Evolutionary conservation across 2,329 filamentous ascomycete species (phyloP), one percentile per base, ranked within the genome.

Genomic region (Hypocrella siamensis): DNA sequence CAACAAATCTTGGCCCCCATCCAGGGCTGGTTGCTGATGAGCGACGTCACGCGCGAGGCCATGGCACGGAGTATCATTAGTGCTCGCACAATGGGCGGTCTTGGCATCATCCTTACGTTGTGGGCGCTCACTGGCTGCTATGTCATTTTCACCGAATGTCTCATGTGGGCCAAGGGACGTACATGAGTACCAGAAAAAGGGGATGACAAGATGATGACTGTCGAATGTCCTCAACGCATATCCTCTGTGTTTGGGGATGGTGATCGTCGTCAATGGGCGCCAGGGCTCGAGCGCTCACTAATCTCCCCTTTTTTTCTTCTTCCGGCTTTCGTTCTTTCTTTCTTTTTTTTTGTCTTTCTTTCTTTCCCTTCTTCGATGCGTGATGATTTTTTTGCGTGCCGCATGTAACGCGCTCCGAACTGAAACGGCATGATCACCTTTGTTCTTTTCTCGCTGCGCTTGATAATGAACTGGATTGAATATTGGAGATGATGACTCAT

Each of bases 41-140:
- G 48, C 34, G 44, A 55, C 30, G 52, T 50, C 10, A 31, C 62
- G 26, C 52, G 57, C 16, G 51, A 55, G 28, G 42, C 39, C 2
- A 26, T 57, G 15, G 43, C 56, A 15, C 44, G 46, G 7, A 42
- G 54, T 15, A 45, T 66, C 7, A 56, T 60, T 3, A 55, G 64
- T 26, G 60, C 55, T 4, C 56, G 58, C 26, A 40, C 65, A n/a
- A 46, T 55, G 16, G 58, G 59, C 6, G 61, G 61, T 0, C 40
- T 69, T 15, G 54, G 54, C 3, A 42, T 65, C 16, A 67, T 70
- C 30, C 28, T 63, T 16, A 53, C 55, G 2, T 62, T 64, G 36
- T 68, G 65, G 65, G 53, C 52, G 18, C 43, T 63, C 12, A 63
- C 65, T 1, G 58, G 64, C 3, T 44, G 58, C 22, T 69, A 67